phyloP scores from a whole-genome alignment of 2,329 filamentous ascomycete species.

The Raffaelea ambrosiae region DNA sequence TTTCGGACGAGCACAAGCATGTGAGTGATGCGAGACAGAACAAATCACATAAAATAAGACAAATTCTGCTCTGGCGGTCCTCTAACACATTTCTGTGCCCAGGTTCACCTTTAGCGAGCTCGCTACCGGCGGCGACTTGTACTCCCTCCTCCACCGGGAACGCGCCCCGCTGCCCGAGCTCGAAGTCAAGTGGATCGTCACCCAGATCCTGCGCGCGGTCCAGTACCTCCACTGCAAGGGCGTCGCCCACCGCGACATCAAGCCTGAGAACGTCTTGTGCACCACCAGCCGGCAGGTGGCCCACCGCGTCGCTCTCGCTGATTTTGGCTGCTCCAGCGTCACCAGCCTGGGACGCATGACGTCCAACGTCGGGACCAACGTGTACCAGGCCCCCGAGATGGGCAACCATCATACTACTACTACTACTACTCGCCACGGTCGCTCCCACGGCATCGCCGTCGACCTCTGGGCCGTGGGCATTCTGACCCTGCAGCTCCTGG shows the following conservation, averaged over 20 bases:
- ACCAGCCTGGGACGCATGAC: slow-evolving; percentile 31
- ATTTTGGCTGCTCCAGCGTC: slow-evolving; percentile 42
- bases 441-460: slow-evolving; percentile 28
- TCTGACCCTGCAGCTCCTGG: slow-evolving; percentile 27
- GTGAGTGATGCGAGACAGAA: slow-evolving; percentile 30
- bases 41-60: too few species aligned
- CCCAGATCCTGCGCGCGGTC: slow-evolving; percentile 38
- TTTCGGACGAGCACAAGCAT: slow-evolving; percentile 38
- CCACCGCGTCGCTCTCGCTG: slow-evolving; percentile 40
- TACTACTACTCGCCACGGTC: too few species aligned
- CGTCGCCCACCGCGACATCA: slow-evolving; percentile 44
- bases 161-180: slow-evolving; percentile 27
- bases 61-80: too few species aligned
- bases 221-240: slow-evolving; percentile 39
- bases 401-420: too few species aligned
- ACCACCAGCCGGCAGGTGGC: slow-evolving; percentile 33
- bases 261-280: slow-evolving; percentile 45
- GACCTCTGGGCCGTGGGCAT: slow-evolving; percentile 48
- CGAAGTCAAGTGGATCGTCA: slow-evolving; percentile 35
- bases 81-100: too few species aligned
- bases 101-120: slow-evolving; percentile 51
- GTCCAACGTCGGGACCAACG: slow-evolving; percentile 34
- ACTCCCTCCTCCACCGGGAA: slow-evolving; percentile 35
- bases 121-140: slow-evolving; percentile 45
- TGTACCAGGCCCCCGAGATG: slow-evolving; percentile 43